Conservation (phyloP, 345 rosid species). For the Eucalyptus pauciflora region DNA sequence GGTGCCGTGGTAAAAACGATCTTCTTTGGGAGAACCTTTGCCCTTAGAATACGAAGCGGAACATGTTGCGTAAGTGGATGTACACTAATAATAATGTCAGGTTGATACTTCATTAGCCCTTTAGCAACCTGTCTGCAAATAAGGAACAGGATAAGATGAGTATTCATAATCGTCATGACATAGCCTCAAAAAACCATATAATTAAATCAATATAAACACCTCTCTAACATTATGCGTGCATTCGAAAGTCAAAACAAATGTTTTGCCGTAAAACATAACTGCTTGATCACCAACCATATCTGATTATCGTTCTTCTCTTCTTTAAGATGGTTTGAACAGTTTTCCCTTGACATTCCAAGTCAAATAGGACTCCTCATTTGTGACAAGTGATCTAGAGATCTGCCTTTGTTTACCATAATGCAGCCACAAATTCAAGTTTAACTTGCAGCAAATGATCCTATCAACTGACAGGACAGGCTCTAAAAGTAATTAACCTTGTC, state of each 20-base stretch:
- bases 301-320: not conserved
- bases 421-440: not conserved
- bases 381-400: not conserved
- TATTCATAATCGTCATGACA: not conserved
- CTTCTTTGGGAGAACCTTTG: constrained; percentile 73
- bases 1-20: constrained; percentile 65
- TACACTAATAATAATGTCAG: constrained; percentile 88
- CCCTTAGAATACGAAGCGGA: constrained; percentile 86
- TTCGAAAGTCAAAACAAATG: not conserved
- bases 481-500: not conserved
- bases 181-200: not conserved
- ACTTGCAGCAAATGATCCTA: not conserved
- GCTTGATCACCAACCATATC: not conserved
- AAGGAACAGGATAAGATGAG: not conserved
- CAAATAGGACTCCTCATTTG: not conserved
- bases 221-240: not conserved
- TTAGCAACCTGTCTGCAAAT: constrained; percentile 72
- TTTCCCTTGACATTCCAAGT: not conserved
- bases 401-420: not conserved
- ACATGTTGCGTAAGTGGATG: constrained; percentile 97
- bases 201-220: not conserved
- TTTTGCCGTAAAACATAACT: not conserved
- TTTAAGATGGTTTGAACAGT: not conserved
- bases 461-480: not conserved
- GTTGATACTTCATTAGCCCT: constrained; percentile 95